A percentile compares a stretch with the other conserved stretches of the same genome.
phyloP scores from a whole-genome alignment of 495 filamentous ascomycete species.

The Penicillium ucsense region DNA sequence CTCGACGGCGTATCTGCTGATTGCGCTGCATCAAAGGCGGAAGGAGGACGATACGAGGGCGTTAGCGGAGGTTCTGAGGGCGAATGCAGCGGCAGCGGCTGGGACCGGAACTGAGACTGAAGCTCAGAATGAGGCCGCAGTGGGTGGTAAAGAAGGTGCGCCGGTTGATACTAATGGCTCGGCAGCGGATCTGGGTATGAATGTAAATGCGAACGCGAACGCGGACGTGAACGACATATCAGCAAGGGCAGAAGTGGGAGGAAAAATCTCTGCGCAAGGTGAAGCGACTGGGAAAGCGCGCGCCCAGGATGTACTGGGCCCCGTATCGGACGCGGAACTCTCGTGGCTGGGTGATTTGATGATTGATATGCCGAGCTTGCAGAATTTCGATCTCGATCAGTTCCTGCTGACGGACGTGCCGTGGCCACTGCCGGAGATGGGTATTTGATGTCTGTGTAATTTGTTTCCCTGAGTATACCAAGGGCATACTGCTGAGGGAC shows the following conservation, averaged over 20 bases:
- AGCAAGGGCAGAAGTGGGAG: too few relatives aligned
- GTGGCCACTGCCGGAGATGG: constrained; percentile 23
- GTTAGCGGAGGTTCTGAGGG: constrained; percentile 26
- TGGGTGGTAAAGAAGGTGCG: neutral
- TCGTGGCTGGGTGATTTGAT: constrained; percentile 37
- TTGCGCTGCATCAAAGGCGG: constrained; percentile 33
- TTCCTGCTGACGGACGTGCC: constrained; percentile 25
- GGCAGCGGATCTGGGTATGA: neutral
- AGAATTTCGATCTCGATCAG: constrained; percentile 36
- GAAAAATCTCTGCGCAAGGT: too few relatives aligned
- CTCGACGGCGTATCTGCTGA: constrained; percentile 41
- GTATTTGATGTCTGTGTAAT: constrained; percentile 10
- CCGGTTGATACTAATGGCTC: neutral
- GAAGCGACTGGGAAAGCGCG: neutral
- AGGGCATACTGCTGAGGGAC: neutral
- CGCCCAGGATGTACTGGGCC: constrained; percentile 3
- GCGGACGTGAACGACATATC: neutral
- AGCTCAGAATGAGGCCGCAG: neutral
- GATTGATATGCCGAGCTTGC: constrained; percentile 36
- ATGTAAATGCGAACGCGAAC: neutral
- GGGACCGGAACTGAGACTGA: constrained; percentile 1
- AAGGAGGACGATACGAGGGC: constrained; percentile 34
- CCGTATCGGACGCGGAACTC: constrained; percentile 19
- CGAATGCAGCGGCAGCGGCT: constrained; percentile 20
- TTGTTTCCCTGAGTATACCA: neutral